Evolutionary conservation across 2,329 filamentous ascomycete species (phyloP).

Genomic region (Elsinoe fawcettii): DNA sequence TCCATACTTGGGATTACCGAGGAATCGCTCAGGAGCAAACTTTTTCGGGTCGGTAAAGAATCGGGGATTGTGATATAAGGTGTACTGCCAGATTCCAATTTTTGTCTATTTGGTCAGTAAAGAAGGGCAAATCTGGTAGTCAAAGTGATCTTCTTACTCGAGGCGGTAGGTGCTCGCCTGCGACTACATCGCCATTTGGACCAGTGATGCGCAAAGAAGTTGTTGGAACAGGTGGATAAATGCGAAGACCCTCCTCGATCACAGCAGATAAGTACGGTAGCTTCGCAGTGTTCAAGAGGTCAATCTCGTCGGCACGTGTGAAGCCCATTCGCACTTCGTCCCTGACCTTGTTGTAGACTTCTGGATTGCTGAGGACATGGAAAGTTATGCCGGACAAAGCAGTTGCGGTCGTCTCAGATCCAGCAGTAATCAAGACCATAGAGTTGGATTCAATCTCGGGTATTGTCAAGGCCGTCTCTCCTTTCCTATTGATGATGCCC

Average conservation of each 20-base stretch:
- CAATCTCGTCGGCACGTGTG: not conserved
- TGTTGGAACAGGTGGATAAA: not conserved
- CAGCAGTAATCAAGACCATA: not conserved
- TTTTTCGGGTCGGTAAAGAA: not conserved
- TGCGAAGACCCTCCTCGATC: not conserved
- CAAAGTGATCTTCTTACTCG: no score
- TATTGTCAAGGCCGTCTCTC: not conserved
- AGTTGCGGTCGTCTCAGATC: not conserved
- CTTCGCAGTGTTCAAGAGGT: not conserved
- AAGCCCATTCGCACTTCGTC: not conserved
- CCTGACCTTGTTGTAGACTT: not conserved
- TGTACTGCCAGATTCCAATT: not conserved
- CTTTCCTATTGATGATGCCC: not conserved
- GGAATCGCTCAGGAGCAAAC: not conserved
- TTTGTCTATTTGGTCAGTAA: not conserved
- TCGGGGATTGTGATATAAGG: not conserved
- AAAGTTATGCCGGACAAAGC: not conserved
- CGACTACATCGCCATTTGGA: no score
- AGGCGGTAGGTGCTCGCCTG: no score
- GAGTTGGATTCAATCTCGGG: not conserved
- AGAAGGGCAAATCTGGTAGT: not conserved
- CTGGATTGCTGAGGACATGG: not conserved
- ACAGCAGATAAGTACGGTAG: not conserved
- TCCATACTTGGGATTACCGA: not conserved
- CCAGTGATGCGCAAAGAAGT: not conserved